Evolutionary conservation across 73 alveolate species (phyloP), one percentile per base, ranked within the genome.

Genomic region (Urostyla sp.): DNA sequence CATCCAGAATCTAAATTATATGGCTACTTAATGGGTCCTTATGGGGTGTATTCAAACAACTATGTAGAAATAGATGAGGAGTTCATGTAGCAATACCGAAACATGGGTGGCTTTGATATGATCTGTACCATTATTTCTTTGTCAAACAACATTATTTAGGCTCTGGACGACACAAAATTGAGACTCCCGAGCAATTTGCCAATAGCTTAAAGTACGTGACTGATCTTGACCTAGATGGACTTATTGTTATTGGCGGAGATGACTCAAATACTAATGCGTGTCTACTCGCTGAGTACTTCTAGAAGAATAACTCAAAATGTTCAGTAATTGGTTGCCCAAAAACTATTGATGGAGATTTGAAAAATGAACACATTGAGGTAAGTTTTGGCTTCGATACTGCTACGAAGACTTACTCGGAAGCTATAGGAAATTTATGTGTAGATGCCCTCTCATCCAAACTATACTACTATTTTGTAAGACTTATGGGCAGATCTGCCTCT

Each of bases 401-500:
- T 60, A 92, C 99, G 40, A 96, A 94, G 89, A 93, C 98, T 30
- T 97, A 97, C 81, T 87, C 98, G 76, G 99, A 97, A 74, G 87
- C 91, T 26, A 95, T 97, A 36, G 99, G 99, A 40, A 90, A 95
- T 87, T 80, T 95, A 52, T 90, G 91, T 74, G 82, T 91, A 54
- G 99, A 96, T 67, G 84, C 94, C 44, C 23, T 60, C 73, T 78
- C 95, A 0, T 77, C 94, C 20, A 90, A 88, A 67, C 92, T 93
- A 85, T 95, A 96, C 89, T 97, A 97, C 95, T 99, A 97, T 77
- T 95, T 97, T 69, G 94, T 96, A 75, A 85, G 99, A 72, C 80
- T 97, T 50, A 97, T 97, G 99, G 99, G 99, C 23, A 95, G 99
- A 45, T 93, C 99, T 10, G 99, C 99, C 21, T 93, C 99, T 48